A percentile compares a stretch with the other conserved stretches of the same genome.
Conservation (phyloP, 208 protist species). For the Leishmania lainsoni region DNA sequence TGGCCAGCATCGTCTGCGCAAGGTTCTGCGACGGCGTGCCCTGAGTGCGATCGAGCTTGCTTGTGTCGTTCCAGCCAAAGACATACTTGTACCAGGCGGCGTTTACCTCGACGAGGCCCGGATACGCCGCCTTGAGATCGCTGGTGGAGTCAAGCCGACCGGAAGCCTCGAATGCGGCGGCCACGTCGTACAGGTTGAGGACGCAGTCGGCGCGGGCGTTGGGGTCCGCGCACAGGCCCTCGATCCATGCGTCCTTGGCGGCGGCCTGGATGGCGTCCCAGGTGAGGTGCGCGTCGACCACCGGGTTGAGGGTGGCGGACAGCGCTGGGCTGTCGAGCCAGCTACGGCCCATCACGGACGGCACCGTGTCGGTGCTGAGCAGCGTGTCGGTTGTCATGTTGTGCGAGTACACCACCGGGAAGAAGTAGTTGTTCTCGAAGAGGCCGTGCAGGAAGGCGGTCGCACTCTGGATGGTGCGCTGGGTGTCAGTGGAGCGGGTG, state of each 20-base stretch:
- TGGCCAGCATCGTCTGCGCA: constrained; percentile 32
- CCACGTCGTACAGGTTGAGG: constrained; percentile 50
- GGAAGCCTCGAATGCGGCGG: constrained; percentile 38
- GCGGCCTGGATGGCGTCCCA: constrained; percentile 41
- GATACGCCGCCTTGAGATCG: constrained; percentile 27
- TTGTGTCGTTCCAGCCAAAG: constrained; percentile 37
- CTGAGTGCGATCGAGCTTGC: constrained; percentile 29
- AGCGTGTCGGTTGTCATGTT: constrained; percentile 49
- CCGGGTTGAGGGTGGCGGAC: constrained; percentile 19
- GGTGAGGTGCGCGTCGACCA: constrained; percentile 47
- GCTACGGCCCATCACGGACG: constrained; percentile 32
- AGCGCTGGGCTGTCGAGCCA: constrained; percentile 26
- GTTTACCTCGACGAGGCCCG: constrained; percentile 15
- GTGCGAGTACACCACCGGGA: constrained; percentile 46
- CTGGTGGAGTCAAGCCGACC: constrained; percentile 32
- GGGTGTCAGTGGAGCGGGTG: constrained; percentile 52
- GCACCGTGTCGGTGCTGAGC: constrained; percentile 40
- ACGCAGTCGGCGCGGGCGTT: constrained; percentile 34
- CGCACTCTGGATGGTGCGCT: constrained; percentile 65
- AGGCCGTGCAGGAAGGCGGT: constrained; percentile 51
- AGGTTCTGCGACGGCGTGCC: constrained; percentile 40
- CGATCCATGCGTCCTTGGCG: constrained; percentile 41
- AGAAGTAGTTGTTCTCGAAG: constrained; percentile 50
- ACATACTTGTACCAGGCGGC: constrained; percentile 32
- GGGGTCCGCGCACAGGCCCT: constrained; percentile 39